Conservation (phyloP, 176 grass and related monocot genomes). For the Triticum aestivum region DNA sequence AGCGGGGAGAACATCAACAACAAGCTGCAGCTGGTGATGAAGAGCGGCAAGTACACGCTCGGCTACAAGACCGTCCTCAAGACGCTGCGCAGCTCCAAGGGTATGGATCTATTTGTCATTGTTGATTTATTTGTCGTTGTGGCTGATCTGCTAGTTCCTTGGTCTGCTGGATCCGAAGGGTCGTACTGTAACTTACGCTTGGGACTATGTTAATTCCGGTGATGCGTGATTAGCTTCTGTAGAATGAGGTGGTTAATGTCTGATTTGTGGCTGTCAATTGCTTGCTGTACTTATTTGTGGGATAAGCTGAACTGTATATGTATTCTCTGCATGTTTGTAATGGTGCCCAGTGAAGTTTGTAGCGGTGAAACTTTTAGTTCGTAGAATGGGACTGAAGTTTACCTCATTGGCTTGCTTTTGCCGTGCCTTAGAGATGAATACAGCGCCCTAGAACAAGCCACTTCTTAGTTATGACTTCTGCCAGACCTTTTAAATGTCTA, state of each 20-base stretch:
- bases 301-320: not conserved
- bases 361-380: not conserved
- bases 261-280: not conserved
- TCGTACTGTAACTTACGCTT: fast-evolving
- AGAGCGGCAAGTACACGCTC: slow-evolving; percentile 97
- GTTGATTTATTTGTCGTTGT: not conserved
- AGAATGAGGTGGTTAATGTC: not conserved
- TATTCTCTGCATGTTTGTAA: not conserved
- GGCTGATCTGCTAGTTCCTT: not conserved
- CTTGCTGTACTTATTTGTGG: not conserved
- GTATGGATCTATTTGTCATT: slow-evolving; percentile 20
- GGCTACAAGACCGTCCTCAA: slow-evolving; percentile 96
- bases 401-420: slow-evolving; percentile 42
- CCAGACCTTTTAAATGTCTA: slow-evolving; percentile 5
- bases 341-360: not conserved
- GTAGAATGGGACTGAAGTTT: slow-evolving; percentile 52
- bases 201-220: not conserved
- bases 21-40: slow-evolving; percentile 96
- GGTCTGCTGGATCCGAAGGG: not conserved
- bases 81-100: slow-evolving; percentile 91
- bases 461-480: slow-evolving; percentile 25
- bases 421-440: slow-evolving; percentile 74
- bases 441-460: slow-evolving; percentile 57
- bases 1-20: slow-evolving; percentile 93
- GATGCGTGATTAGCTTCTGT: not conserved